Conservation (phyloP, 257 asterid species). For the Nicotiana tabacum region DNA sequence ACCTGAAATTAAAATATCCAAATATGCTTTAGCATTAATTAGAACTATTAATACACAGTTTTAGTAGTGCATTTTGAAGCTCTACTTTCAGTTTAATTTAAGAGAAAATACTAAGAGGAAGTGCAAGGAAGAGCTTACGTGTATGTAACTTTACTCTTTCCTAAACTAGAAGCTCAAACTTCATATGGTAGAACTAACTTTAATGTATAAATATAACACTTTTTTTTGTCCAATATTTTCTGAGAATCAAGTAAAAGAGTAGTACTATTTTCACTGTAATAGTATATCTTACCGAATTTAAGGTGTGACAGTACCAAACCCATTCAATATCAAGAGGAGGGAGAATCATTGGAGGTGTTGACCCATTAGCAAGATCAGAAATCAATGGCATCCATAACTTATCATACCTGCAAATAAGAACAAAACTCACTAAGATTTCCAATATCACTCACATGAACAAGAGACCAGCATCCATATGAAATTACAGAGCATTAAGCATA, state of each 20-base stretch:
- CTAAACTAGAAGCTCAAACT: neutral
- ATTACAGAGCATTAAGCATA: neutral
- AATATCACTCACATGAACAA: neutral
- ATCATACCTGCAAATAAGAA: conserved; percentile 51
- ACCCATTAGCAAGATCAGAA: conserved; percentile 47
- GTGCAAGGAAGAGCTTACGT: neutral
- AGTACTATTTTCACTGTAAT: neutral
- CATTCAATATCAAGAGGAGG: conserved; percentile 96
- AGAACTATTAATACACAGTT: neutral
- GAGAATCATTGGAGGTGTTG: conserved; percentile 71
- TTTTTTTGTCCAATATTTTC: neutral
- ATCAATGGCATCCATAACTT: conserved; percentile 93
- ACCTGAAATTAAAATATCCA: conserved; percentile 33
- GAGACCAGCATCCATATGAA: neutral
- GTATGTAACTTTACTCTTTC: neutral
- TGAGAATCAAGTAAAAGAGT: neutral
- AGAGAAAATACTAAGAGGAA: too few species aligned
- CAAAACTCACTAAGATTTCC: neutral
- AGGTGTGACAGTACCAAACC: conserved; percentile 93
- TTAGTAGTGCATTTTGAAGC: neutral
- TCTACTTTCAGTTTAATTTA: too few species aligned
- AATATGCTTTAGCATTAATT: neutral
- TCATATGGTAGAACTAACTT: neutral
- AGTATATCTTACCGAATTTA: conserved; percentile 45
- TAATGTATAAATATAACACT: neutral